Evolutionary conservation across 2,329 filamentous ascomycete genomes (phyloP).

Genomic region (Aspergillus sp.): DNA sequence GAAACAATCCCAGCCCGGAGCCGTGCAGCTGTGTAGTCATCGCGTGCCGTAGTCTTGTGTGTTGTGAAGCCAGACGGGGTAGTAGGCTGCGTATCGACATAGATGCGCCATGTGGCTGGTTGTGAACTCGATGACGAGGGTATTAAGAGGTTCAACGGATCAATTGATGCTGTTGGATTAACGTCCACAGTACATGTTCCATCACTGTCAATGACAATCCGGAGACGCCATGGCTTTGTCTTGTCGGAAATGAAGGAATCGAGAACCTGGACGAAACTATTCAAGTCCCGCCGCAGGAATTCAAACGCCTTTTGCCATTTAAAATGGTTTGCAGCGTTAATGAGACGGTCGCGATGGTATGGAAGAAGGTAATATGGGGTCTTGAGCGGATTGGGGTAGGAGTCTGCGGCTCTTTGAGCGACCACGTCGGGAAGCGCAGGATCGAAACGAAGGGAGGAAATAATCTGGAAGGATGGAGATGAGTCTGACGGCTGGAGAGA

Average conservation of each 20-base stretch:
- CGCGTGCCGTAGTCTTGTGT: constrained; percentile 77
- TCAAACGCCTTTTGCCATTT: constrained; percentile 36
- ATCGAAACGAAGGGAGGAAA: constrained; percentile 71
- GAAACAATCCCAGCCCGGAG: constrained; percentile 52
- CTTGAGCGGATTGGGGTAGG: constrained; percentile 32
- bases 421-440: constrained; percentile 44
- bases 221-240: constrained; percentile 33
- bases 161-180: constrained; percentile 21
- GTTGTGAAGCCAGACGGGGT: constrained; percentile 63
- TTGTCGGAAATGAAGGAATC: constrained; percentile 28
- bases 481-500: neutral
- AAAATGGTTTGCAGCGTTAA: constrained; percentile 53
- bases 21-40: constrained; percentile 67
- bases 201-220: constrained; percentile 26
- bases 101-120: constrained; percentile 41
- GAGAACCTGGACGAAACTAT: constrained; percentile 20
- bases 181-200: constrained; percentile 29
- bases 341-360: constrained; percentile 72
- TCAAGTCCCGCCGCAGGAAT: constrained; percentile 26
- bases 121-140: constrained; percentile 12
- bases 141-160: constrained; percentile 20
- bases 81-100: constrained; percentile 50
- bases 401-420: constrained; percentile 21
- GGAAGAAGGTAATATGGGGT: constrained; percentile 75
- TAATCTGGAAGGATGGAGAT: constrained; percentile 51